phyloP scores from a whole-genome alignment of 257 asterid genomes.

The Nicotiana noctiflora region DNA sequence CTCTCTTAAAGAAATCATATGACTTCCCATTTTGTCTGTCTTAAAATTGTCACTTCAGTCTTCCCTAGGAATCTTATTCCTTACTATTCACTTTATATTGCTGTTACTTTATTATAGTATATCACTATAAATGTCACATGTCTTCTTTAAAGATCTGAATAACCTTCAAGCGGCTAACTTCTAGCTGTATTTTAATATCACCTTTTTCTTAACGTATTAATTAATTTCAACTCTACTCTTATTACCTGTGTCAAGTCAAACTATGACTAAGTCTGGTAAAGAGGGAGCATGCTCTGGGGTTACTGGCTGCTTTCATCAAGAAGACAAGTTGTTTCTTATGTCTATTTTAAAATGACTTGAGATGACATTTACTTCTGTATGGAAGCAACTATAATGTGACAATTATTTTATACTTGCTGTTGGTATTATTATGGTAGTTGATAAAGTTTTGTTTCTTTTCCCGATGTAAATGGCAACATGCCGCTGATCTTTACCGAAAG shows the following conservation, averaged over 20 bases:
- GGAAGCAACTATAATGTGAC: background rate
- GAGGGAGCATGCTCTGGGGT: background rate
- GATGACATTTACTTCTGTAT: background rate
- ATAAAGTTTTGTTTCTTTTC: background rate
- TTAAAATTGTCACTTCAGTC: background rate
- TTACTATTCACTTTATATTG: background rate
- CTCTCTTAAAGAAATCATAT: background rate
- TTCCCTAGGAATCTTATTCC: background rate
- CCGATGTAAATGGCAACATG: background rate
- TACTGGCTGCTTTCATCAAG: background rate
- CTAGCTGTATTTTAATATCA: background rate
- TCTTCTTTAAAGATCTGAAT: background rate
- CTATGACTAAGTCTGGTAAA: background rate
- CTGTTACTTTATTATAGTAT: background rate
- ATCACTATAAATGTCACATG: background rate
- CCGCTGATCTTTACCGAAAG: background rate
- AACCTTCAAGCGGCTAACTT: background rate
- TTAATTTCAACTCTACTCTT: background rate
- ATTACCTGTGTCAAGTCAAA: background rate
- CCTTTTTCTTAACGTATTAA: background rate
- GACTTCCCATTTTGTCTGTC: background rate
- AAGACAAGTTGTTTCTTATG: background rate
- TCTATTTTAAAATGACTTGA: background rate
- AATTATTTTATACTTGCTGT: too few species aligned
- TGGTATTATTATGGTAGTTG: background rate